These are phyloP conservation scores for Pyrenochaeta sp. DNA, from an alignment of 2,329 filamentous ascomycete genomes.

Conservation along the genomic window DNA sequence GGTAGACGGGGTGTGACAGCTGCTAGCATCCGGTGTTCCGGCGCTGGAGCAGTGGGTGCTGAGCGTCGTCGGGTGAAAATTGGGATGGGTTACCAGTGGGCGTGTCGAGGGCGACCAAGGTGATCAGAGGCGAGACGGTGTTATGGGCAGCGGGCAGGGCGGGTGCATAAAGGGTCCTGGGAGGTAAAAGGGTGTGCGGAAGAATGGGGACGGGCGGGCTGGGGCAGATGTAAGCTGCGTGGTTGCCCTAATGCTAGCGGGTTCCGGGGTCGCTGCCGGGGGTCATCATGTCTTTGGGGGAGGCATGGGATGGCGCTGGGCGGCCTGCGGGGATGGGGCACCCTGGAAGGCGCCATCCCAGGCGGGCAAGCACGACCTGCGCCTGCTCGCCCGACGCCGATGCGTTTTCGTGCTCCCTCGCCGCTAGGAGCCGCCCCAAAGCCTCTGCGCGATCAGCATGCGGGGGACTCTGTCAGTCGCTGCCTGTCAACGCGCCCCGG, in stretches of 20 bases:
- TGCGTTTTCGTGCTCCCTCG: conserved; percentile 37
- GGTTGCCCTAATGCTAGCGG: conserved; percentile 26
- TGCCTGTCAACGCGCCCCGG: conserved; percentile 10
- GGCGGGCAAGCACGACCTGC: conserved; percentile 18
- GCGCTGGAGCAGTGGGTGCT: conserved; percentile 5
- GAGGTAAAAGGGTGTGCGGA: conserved; percentile 23
- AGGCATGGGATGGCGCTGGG: conserved; percentile 27
- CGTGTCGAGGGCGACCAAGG: no score
- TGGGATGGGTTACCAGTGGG: no score
- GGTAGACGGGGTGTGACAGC: conserved; percentile 23
- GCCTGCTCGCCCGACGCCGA: conserved; percentile 29
- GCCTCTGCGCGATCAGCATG: conserved; percentile 21
- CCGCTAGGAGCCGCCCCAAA: conserved; percentile 29
- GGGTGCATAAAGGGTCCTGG: conserved; percentile 15
- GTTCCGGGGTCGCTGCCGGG: conserved; percentile 23
- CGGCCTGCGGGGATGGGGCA: conserved; percentile 24
- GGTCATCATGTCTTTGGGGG: conserved; percentile 14
- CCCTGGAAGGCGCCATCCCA: conserved; percentile 21
- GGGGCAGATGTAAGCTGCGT: conserved; percentile 29
- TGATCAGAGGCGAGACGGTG: conserved; percentile 6
- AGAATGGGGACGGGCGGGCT: conserved; percentile 29
- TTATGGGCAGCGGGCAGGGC: conserved; percentile 11
- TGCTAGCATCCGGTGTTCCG: conserved; percentile 27
- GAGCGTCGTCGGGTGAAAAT: no score
- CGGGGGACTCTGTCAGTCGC: conserved; percentile 16